These are phyloP conservation scores for Kuraishia floccosa DNA, from an alignment of 805 yeast species.

Conservation along the genomic window DNA sequence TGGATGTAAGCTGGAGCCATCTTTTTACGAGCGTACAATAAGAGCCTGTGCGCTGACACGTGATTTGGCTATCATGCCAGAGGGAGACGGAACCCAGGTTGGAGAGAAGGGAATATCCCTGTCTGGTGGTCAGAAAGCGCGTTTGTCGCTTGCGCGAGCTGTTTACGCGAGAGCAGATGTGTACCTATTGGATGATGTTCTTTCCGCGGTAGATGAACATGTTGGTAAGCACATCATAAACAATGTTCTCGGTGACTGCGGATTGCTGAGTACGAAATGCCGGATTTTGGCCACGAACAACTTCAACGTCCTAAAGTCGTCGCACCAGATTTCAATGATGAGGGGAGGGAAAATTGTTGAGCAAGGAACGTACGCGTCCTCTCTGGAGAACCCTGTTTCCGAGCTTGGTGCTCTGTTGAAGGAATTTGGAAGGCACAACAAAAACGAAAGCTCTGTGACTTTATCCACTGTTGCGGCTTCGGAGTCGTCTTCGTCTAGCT, in stretches of 20 bases:
- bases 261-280: conserved; percentile 65
- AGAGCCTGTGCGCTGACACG: conserved; percentile 78
- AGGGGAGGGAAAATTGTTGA: conserved; percentile 59
- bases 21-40: conserved; percentile 66
- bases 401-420: conserved; percentile 41
- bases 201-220: conserved; percentile 94
- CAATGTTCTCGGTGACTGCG: conserved; percentile 73
- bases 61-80: conserved; percentile 67
- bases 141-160: conserved; percentile 86
- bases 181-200: conserved; percentile 79
- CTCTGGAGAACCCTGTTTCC: conserved; percentile 31
- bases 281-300: conserved; percentile 80
- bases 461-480: conserved; percentile 8
- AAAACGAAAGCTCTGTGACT: conserved; percentile 6
- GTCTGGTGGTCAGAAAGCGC: conserved; percentile 94
- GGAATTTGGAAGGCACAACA: conserved; percentile 48
- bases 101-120: conserved; percentile 94
- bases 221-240: conserved; percentile 79
- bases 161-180: conserved; percentile 89
- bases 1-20: conserved; percentile 73
- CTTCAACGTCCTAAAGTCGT: conserved; percentile 68
- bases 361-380: conserved; percentile 48
- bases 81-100: conserved; percentile 81
- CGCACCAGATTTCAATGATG: conserved; percentile 59
- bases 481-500: conserved; percentile 8